Conservation (phyloP, 768 basidiomycete genomes). For the Asterophora lycoperdoides region DNA sequence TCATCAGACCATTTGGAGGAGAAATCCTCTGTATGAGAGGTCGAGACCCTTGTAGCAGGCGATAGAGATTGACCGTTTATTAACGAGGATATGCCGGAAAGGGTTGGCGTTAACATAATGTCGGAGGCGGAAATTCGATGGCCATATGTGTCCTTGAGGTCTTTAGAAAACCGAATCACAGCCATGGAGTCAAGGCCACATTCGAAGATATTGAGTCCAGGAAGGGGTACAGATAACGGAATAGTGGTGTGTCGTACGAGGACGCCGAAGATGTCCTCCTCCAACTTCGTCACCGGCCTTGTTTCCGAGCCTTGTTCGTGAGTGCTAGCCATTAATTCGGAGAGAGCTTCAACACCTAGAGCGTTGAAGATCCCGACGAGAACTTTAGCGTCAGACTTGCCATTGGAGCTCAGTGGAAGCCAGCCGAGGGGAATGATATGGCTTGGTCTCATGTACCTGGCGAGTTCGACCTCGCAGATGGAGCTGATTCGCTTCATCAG, state of each 20-base stretch:
- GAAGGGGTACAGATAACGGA: slow-evolving; percentile 13
- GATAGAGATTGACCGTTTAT: slow-evolving; percentile 1
- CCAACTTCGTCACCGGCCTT: slow-evolving; percentile 16
- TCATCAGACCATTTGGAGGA: slow-evolving; percentile 13
- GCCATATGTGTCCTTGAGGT: slow-evolving; percentile 20
- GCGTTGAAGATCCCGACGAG: slow-evolving; percentile 27
- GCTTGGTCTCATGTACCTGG: slow-evolving; percentile 49
- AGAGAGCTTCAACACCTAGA: slow-evolving; percentile 23
- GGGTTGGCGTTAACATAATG: slow-evolving; percentile 26
- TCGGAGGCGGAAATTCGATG: slow-evolving; percentile 22
- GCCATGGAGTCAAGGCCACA: slow-evolving; percentile 30
- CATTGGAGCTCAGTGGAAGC: slow-evolving; percentile 41
- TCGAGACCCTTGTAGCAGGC: too few relatives aligned
- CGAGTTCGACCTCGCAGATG: slow-evolving; percentile 37
- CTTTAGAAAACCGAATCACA: slow-evolving; percentile 24
- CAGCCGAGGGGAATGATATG: slow-evolving; percentile 46
- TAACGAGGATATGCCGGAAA: slow-evolving; percentile 21
- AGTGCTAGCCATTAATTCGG: slow-evolving; percentile 16
- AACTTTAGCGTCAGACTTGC: slow-evolving; percentile 33
- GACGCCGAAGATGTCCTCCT: slow-evolving; percentile 19
- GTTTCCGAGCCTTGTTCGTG: slow-evolving; percentile 1
- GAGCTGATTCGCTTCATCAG: slow-evolving; percentile 29
- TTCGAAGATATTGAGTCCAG: slow-evolving; percentile 28
- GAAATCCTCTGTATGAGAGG: slow-evolving; percentile 10
- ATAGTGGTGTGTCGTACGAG: slow-evolving; percentile 20